Evolutionary conservation across 140 eudicot species (phyloP), one percentile per base, ranked within the genome.

Genomic region (Senecio squalidus): DNA sequence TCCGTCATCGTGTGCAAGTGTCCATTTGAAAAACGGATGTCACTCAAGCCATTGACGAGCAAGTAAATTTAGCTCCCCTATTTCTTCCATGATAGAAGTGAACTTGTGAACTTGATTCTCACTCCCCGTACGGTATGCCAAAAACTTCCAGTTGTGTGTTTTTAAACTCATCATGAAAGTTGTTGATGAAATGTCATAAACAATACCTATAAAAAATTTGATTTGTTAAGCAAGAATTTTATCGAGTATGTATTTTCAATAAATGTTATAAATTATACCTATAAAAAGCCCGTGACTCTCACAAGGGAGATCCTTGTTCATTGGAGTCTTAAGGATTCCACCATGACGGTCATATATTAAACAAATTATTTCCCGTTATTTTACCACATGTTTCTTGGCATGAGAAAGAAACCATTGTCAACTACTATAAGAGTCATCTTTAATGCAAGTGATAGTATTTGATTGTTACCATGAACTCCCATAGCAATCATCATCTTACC

Each of bases 401-500:
- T n/a, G n/a, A n/a, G n/a, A n/a, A n/a, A n/a, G n/a, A n/a, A n/a
- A n/a, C n/a, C n/a, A n/a, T n/a, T n/a, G 36, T 30, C 8, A 30
- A 30, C 36, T 30, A 30, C 36, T 30, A 30, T 30, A 30, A 30
- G 36, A 30, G 4, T 30, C 36, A 30, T 9, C 8, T 30, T 30
- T 9, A 30, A 30, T n/a, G n/a, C n/a, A n/a, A n/a, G n/a, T 9
- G 8, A 30, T 30, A 0, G 36, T 2, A 30, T 30, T 30, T 30
- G 36, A 30, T 30, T 30, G 36, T 48, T 48, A 7, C 17, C 55
- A 48, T 48, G 16, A 3, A 48, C 55, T 48, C 55, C 30, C 55
- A 48, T 48, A 20, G 30, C 40, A 52, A 52, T 52, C 58, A 52
- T 25, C 58, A 52, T 52, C 6, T 52, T 52, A 9, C 58, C 58